A percentile compares a stretch with the other conserved stretches of the same genome.
phyloP scores from a whole-genome alignment of 2,329 filamentous ascomycete species.

The Xylaria polymorpha region DNA sequence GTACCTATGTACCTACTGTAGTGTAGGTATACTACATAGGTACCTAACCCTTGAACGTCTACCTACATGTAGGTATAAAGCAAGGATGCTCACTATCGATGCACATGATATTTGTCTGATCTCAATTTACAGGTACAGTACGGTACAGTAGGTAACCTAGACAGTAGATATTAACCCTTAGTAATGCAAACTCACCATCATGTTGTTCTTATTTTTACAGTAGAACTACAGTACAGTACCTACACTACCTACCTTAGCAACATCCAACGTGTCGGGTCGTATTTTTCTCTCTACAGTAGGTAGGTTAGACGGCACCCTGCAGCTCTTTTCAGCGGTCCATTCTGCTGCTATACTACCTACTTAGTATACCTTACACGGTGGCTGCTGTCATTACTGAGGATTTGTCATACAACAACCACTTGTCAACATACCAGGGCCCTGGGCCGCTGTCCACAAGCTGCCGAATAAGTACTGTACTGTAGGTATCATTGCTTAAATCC shows the following conservation, averaged over 20 bases:
- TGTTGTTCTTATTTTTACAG: neutral
- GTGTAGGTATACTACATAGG: too few species aligned
- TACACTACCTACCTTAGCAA: neutral
- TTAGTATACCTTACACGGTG: neutral
- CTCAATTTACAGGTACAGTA: too few species aligned
- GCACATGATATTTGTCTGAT: too few species aligned
- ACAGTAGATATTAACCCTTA: too few species aligned
- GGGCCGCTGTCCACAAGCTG: neutral
- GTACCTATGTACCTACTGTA: too few species aligned
- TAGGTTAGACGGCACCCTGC: neutral
- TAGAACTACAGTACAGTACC: too few species aligned
- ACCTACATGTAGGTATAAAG: too few species aligned
- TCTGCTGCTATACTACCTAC: neutral
- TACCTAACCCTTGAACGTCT: too few species aligned
- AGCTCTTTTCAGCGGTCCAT: neutral
- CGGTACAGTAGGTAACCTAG: too few species aligned
- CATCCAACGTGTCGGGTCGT: neutral
- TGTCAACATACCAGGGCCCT: neutral
- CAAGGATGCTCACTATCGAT: neutral
- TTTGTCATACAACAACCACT: slow-evolving; percentile 9
- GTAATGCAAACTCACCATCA: neutral
- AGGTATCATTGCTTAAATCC: neutral
- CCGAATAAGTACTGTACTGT: too few species aligned
- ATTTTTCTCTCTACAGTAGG: neutral
- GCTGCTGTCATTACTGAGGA: neutral